Evolutionary conservation across 345 rosid species (phyloP).

Genomic region (Dipteronia sinensis): DNA sequence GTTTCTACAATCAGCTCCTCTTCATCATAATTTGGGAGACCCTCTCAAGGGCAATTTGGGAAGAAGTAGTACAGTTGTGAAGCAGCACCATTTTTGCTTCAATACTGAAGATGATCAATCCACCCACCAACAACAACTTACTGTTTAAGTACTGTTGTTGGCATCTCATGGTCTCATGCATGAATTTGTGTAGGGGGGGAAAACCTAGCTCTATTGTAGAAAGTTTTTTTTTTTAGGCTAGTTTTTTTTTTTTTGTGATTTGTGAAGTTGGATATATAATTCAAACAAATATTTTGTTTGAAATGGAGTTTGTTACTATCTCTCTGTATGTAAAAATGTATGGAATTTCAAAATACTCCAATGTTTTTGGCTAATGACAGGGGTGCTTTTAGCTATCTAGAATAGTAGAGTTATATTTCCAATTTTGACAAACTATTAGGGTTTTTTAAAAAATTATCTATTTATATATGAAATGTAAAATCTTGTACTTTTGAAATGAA

Average conservation of each 20-base stretch:
- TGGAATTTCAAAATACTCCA: background rate
- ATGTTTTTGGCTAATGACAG: too few relatives aligned
- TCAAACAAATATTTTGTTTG: background rate
- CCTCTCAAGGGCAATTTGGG: conserved; percentile 4
- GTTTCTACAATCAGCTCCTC: conserved; percentile 39
- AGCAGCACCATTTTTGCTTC: conserved; percentile 32
- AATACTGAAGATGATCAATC: conserved; percentile 51
- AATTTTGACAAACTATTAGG: too few relatives aligned
- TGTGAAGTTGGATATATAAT: background rate
- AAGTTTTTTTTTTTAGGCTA: background rate
- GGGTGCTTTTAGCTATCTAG: too few relatives aligned
- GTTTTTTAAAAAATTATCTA: background rate
- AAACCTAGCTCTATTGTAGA: background rate
- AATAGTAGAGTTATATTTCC: background rate
- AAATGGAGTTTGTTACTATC: background rate
- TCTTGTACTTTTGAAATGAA: background rate
- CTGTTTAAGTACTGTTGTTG: conserved; percentile 28
- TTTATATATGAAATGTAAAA: background rate
- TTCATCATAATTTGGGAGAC: background rate
- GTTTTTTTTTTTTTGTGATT: background rate
- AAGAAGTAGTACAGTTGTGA: conserved; percentile 8
- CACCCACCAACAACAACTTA: conserved; percentile 42
- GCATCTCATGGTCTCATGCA: too few relatives aligned
- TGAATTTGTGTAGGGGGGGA: background rate
- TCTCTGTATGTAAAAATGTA: background rate